Base-by-base conservation (phyloP, 1,284 basidiomycete genomes). In the Boletus mariae region DNA sequence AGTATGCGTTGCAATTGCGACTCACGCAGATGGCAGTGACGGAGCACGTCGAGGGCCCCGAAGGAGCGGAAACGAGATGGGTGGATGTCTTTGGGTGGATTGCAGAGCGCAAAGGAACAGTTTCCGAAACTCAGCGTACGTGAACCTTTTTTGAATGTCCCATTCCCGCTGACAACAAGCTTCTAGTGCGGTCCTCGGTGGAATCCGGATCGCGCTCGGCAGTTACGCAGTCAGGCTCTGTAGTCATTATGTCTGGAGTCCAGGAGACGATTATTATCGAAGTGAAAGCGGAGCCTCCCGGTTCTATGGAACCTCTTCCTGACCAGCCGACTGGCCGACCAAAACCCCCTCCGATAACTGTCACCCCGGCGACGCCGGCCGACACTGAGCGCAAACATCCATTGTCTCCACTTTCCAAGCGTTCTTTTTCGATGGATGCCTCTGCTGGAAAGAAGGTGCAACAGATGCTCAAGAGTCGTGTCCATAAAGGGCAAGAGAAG, bases 81-180 rank as follows among this genome's bases (percentile, higher is more conserved):
- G 78, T 94, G 31, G 90, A 93, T 43, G 78, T 95, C 2, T 97
- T 98, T 69, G 75, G 81, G 5, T 98, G 91, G 87, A 90, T 88
- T 61, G 82, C 87, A 0, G 82, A 83, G 58, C 75, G 76, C 63
- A 77, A 77, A 34, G 79, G 79, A 23, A 57, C 59, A 1, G 51
- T 50, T 28, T 58, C 68, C 5, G 66, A 68, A 26, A 58, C 55
- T 20, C 67, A 60, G 13, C 29, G 67, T 69, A 47, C 50, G 70
- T 54, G 47, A 23, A 28, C 34, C 12, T 44, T 41, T 15, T 47
- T 10, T 26, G n/a, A 23, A 32, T 17, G 12, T n/a, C n/a, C 11
- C 25, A n/a, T 12, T 25, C 8, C 20, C 29, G 26, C 35, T 47
- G 20, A 53, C 47, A 26, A 32, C 7, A 7, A 17, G 20, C 17